Evolutionary conservation across 306 rosid species (phyloP).

Genomic region (Canavalia ensiformis): DNA sequence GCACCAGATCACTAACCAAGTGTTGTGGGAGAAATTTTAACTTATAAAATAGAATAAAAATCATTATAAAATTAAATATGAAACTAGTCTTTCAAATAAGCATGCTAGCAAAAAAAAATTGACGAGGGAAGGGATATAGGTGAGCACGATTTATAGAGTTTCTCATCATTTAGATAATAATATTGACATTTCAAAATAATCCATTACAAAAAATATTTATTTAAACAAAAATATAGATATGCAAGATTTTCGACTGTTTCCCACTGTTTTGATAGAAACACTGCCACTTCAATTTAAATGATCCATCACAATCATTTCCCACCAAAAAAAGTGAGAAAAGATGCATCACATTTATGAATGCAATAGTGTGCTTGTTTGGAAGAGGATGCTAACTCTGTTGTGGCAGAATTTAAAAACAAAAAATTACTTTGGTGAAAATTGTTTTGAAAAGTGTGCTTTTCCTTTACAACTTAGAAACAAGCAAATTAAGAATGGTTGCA

Average conservation of each 20-base stretch:
- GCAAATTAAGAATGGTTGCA: neutral
- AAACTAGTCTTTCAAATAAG: neutral
- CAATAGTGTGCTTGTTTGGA: neutral
- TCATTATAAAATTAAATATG: too few relatives aligned
- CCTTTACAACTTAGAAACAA: too few relatives aligned
- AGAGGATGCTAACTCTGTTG: too few relatives aligned
- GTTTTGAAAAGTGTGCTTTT: too few relatives aligned
- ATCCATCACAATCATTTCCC: slow-evolving; percentile 20
- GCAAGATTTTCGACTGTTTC: slow-evolving; percentile 2
- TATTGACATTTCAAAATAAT: slow-evolving; percentile 37
- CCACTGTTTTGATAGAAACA: slow-evolving; percentile 26
- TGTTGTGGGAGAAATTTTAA: neutral
- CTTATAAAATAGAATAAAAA: neutral
- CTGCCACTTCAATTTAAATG: slow-evolving; percentile 10
- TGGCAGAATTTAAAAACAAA: too few relatives aligned
- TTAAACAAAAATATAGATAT: neutral
- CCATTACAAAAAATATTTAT: neutral
- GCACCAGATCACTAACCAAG: slow-evolving; percentile 31
- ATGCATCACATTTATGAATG: slow-evolving; percentile 38
- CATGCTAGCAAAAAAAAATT: neutral
- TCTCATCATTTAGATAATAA: slow-evolving; percentile 8
- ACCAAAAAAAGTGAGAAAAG: neutral
- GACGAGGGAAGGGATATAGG: neutral
- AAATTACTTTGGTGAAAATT: too few relatives aligned
- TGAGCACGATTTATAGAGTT: neutral